Evolutionary conservation across 208 protist species (phyloP).

Genomic region (Polymyxa betae): DNA sequence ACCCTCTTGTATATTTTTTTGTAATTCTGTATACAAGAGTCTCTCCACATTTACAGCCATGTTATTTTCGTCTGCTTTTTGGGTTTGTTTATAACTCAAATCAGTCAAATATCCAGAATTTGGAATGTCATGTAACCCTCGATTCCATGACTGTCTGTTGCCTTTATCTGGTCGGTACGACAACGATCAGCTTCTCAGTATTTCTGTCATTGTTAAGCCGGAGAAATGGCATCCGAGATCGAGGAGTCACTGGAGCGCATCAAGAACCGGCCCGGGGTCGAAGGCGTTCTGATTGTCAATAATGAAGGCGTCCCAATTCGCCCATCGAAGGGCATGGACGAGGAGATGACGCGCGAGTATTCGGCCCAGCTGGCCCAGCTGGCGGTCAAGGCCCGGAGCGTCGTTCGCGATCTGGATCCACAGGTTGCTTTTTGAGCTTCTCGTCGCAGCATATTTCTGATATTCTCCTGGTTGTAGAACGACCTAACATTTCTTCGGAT

Average conservation of each 20-base stretch:
- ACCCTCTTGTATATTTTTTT: too few species aligned
- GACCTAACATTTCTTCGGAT: conserved; percentile 91
- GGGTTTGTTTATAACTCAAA: too few species aligned
- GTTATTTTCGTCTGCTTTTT: too few species aligned
- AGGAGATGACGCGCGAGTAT: conserved; percentile 81
- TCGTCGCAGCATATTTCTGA: neutral
- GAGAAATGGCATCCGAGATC: conserved; percentile 80
- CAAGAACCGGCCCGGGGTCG: conserved; percentile 86
- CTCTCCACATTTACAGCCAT: too few species aligned
- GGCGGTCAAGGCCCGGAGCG: conserved; percentile 83
- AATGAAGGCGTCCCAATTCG: conserved; percentile 72
- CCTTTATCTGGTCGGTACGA: too few species aligned
- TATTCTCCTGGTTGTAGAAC: conserved; percentile 70
- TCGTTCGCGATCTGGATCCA: conserved; percentile 87
- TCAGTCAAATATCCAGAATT: too few species aligned
- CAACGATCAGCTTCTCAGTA: too few species aligned
- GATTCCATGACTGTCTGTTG: too few species aligned
- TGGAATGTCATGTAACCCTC: too few species aligned
- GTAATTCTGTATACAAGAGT: too few species aligned
- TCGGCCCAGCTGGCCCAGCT: conserved; percentile 87
- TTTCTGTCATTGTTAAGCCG: too few species aligned
- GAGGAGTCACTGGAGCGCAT: conserved; percentile 94
- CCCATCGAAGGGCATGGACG: conserved; percentile 51
- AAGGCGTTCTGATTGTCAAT: conserved; percentile 92
- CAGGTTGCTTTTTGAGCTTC: conserved; percentile 60